Percentiles rank a stretch among this genome's conserved stretches.
These are phyloP conservation scores for Talaromyces sp. DNA, from an alignment of 2,329 filamentous ascomycete genomes.

Conservation along the genomic window DNA sequence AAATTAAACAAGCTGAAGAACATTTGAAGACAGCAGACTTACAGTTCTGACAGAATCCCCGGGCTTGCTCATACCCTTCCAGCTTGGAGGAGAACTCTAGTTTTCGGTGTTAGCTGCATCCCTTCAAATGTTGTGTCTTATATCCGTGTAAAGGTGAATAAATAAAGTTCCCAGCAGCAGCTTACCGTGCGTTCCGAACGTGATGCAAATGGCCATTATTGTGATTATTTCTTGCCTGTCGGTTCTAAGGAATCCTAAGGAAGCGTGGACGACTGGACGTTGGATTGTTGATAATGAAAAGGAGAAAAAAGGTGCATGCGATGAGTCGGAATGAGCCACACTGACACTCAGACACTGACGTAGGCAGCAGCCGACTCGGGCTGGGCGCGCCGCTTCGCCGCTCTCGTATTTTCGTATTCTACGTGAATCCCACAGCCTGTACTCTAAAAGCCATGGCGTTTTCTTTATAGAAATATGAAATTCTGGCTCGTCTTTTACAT, in stretches of 20 bases:
- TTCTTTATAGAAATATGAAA: background rate
- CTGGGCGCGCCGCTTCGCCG: background rate
- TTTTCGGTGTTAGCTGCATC: background rate
- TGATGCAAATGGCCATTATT: slow-evolving; percentile 39
- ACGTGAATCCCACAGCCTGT: no score
- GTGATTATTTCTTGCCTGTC: background rate
- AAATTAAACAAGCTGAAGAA: no score
- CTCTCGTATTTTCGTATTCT: background rate
- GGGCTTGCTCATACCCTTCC: slow-evolving; percentile 41
- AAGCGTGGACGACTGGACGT: background rate
- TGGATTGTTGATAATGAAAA: background rate
- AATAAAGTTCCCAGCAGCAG: background rate
- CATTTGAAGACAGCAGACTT: slow-evolving; percentile 13
- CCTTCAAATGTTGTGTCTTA: background rate
- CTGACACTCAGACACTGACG: background rate
- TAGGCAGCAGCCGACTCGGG: background rate
- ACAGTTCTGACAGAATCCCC: slow-evolving; percentile 45
- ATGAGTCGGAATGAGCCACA: background rate
- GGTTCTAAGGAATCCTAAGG: background rate
- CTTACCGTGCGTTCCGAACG: slow-evolving; percentile 39
- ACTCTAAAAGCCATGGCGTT: no score
- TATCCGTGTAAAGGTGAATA: background rate
- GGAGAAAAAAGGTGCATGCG: background rate
- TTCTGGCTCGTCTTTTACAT: background rate
- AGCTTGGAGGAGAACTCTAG: slow-evolving; percentile 41